These are phyloP conservation scores for Neonectria faginata DNA, from an alignment of 2,329 filamentous ascomycete genomes.

Conservation along the genomic window DNA sequence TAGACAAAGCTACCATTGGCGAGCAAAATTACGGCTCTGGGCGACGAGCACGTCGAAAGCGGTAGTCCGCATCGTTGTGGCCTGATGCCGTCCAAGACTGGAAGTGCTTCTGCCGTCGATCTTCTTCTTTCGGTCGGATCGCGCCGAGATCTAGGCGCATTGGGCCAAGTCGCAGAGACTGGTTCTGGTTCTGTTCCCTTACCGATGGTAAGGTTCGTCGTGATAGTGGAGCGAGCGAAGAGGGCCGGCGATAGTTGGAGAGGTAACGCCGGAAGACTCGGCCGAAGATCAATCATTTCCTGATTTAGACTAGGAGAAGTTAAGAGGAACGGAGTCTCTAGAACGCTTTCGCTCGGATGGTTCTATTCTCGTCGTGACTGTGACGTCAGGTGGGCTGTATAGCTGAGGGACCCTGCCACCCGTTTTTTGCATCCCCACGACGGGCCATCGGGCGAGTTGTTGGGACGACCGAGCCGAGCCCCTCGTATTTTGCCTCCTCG, in stretches of 20 bases:
- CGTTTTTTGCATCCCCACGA: not conserved
- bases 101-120: not conserved
- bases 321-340: not conserved
- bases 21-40: not conserved
- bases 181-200: not conserved
- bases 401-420: not conserved
- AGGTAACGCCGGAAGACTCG: not conserved
- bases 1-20: not conserved
- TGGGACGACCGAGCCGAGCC: not conserved
- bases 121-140: not conserved
- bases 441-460: not conserved
- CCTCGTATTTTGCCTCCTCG: not conserved
- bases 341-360: not conserved
- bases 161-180: not conserved
- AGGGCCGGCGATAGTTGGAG: not conserved
- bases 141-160: not conserved
- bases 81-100: not conserved
- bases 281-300: not conserved
- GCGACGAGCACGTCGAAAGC: not conserved
- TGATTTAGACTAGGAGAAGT: not conserved
- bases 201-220: not conserved
- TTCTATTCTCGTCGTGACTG: slow-evolving; percentile 4
- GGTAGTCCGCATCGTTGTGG: not conserved
- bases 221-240: not conserved
- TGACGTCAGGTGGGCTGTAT: slow-evolving; percentile 5